Conservation (phyloP, 768 basidiomycete species). For the Boletus pseudo-olivaceus region DNA sequence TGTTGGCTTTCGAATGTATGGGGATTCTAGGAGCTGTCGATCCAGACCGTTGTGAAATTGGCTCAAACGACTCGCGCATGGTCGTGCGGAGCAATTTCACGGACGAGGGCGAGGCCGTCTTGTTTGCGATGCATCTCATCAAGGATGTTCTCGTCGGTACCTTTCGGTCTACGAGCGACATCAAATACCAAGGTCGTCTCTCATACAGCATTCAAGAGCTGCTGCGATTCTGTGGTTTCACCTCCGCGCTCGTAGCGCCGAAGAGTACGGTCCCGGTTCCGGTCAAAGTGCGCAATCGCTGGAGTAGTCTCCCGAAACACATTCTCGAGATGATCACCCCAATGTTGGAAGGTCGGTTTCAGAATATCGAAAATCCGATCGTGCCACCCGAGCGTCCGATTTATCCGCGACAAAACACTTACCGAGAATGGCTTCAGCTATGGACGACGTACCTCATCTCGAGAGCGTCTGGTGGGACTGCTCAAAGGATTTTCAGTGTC, state of each 20-base stretch:
- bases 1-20: constrained; percentile 83
- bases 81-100: constrained; percentile 78
- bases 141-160: constrained; percentile 81
- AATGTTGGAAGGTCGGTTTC: constrained; percentile 68
- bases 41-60: constrained; percentile 84
- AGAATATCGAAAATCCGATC: constrained; percentile 42
- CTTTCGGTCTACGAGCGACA: constrained; percentile 92
- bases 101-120: constrained; percentile 69
- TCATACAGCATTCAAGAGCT: constrained; percentile 93
- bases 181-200: constrained; percentile 83
- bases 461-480: constrained; percentile 52
- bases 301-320: constrained; percentile 77
- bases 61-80: constrained; percentile 54
- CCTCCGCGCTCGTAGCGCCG: constrained; percentile 62
- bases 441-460: constrained; percentile 85
- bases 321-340: constrained; percentile 85
- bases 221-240: constrained; percentile 82
- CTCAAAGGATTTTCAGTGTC: constrained; percentile 69
- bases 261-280: constrained; percentile 50
- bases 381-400: constrained; percentile 61
- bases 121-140: constrained; percentile 86
- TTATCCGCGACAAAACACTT: constrained; percentile 72
- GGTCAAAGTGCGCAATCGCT: constrained; percentile 66
- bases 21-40: constrained; percentile 92
- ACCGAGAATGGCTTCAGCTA: constrained; percentile 92